phyloP scores from a whole-genome alignment of 2,329 filamentous ascomycete genomes.

The Monosporascus sp. region DNA sequence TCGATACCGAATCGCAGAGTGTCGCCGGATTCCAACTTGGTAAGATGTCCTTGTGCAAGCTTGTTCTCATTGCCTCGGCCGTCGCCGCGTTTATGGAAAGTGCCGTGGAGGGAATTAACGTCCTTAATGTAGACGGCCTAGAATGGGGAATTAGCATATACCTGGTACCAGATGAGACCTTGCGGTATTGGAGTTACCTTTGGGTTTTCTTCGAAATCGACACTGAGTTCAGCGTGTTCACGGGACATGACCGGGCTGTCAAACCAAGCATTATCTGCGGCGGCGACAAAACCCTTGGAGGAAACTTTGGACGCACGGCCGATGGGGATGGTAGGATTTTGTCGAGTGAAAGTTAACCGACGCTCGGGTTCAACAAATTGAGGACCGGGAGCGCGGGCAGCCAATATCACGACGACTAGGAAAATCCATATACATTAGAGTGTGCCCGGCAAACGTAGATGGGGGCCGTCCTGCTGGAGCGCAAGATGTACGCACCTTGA shows the following conservation, averaged over 20 bases:
- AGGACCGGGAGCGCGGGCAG: slow-evolving; percentile 4
- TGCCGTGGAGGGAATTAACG: slow-evolving; percentile 47
- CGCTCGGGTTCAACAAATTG: slow-evolving; percentile 17
- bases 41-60: slow-evolving; percentile 12
- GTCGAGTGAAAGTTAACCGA: slow-evolving; percentile 23
- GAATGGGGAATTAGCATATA: slow-evolving; percentile 18
- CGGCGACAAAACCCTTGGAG: slow-evolving; percentile 36
- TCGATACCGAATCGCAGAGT: slow-evolving; percentile 33
- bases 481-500: background rate
- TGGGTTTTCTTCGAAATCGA: slow-evolving; percentile 31
- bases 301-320: slow-evolving; percentile 42
- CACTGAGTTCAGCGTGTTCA: slow-evolving; percentile 53
- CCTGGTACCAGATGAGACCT: background rate
- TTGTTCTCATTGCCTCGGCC: slow-evolving; percentile 13
- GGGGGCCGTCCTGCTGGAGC: background rate
- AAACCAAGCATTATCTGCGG: slow-evolving; percentile 57
- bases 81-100: slow-evolving; percentile 34
- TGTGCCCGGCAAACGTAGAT: background rate
- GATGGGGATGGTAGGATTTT: slow-evolving; percentile 24
- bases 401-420: background rate
- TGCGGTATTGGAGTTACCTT: slow-evolving; percentile 33
- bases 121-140: slow-evolving; percentile 44
- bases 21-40: slow-evolving; percentile 30
- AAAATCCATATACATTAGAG: background rate
- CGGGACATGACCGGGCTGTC: slow-evolving; percentile 69